Base-by-base conservation (phyloP, 805 yeast genomes). In the Wickerhamiella bombiphila region DNA sequence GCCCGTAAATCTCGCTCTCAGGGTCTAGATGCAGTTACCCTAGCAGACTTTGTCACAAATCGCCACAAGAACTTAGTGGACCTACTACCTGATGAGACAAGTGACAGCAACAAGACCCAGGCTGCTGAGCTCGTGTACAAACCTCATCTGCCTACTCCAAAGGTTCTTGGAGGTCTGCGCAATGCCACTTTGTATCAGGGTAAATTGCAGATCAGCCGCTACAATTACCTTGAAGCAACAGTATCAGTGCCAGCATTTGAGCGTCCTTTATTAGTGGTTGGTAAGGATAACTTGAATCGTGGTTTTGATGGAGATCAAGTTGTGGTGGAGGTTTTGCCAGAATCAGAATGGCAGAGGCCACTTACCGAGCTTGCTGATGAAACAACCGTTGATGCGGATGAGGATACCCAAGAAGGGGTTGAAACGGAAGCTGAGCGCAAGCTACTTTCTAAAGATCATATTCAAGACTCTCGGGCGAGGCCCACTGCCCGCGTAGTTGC, bases 401-500 rank as follows among this genome's bases (percentile, higher is more conserved):
- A 57, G 32, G 65, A 59, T 29, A 75, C 68, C 22, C 61, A 56
- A 7, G 64, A 62, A 26, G 13, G 13, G 11, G 33, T 30, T 8
- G 33, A 30, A n/a, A 6, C 19, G 5, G 13, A 7, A 6, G 22
- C 7, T 8, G 33, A 30, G 21, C 33, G 33, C 22, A 30, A 30
- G 18, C 30, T 76, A 2, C 80, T 75, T 25, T 58, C 66, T n/a
- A 17, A 6, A 6, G 30, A 28, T 13, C 7, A 28, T 13, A 28
- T 28, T 13, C 6, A 28, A 7, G 30, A 28, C 15, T 5, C 30
- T 8, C 13, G 15, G 15, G 30, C 30, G 5, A 16, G 18, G 5
- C 98, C 97, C n/a, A 88, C 98, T 0, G 97, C 93, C 2, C 72
- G 74, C 47, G 80, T 91, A 25, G 96, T 91, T 9, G 93, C 94